These are phyloP conservation scores for Mycosphaerella sp. DNA, from an alignment of 2,329 filamentous ascomycete species.

Conservation along the genomic window DNA sequence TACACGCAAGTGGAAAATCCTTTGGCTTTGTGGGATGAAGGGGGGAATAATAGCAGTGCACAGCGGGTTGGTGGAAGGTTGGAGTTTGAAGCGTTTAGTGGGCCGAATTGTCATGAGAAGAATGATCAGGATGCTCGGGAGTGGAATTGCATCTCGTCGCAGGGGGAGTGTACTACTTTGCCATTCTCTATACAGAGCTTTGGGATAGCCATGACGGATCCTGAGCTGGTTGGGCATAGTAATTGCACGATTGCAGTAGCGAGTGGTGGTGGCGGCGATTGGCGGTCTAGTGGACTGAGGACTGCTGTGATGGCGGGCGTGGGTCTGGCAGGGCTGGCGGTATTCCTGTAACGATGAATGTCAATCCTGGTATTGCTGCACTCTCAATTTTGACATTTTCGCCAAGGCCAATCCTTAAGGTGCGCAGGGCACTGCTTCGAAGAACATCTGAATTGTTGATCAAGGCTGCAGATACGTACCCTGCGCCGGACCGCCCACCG, in stretches of 20 bases:
- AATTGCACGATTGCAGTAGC: conserved; percentile 12
- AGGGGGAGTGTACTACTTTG: conserved; percentile 6
- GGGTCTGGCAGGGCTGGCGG: neutral
- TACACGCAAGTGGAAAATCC: conserved; percentile 15
- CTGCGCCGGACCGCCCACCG: too few species aligned
- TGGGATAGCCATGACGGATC: conserved; percentile 12
- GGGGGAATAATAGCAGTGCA: neutral
- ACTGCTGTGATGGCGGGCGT: neutral
- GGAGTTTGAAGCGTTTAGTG: conserved; percentile 10
- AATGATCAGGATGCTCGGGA: neutral
- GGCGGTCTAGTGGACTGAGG: neutral
- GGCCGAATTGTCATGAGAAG: conserved; percentile 10
- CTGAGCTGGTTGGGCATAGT: conserved; percentile 11
- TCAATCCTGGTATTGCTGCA: too few species aligned
- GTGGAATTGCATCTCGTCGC: conserved; percentile 13
- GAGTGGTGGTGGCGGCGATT: neutral
- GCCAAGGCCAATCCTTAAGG: too few species aligned
- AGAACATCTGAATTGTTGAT: too few species aligned
- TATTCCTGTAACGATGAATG: neutral
- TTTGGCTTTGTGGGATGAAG: neutral
- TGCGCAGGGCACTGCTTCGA: too few species aligned
- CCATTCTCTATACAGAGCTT: conserved; percentile 15
- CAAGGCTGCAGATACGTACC: too few species aligned
- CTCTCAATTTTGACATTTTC: too few species aligned
- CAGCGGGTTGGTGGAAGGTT: conserved; percentile 5